A percentile compares a stretch with the other conserved stretches of the same genome.
Evolutionary conservation across 331 rosid species (phyloP).

Genomic region (Ulmus americana): DNA sequence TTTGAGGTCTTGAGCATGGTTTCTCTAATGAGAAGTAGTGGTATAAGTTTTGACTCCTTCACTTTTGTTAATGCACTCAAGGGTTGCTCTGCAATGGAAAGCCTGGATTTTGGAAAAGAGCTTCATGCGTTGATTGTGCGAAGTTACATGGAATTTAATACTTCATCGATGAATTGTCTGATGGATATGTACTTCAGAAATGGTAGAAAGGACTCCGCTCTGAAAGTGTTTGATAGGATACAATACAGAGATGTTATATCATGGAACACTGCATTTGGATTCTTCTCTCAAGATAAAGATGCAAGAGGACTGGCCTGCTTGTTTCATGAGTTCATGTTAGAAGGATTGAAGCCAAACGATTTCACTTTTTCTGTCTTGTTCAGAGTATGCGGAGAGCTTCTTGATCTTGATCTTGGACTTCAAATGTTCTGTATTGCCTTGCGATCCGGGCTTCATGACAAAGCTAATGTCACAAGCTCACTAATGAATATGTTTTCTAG

Average conservation of each 20-base stretch:
- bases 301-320: conserved; percentile 23
- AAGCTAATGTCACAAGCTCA: conserved; percentile 31
- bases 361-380: conserved; percentile 39
- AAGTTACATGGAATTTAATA: conserved; percentile 22
- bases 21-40: conserved; percentile 26
- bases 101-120: conserved; percentile 35
- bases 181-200: conserved; percentile 39
- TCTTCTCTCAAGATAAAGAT: conserved; percentile 21
- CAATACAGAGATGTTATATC: conserved; percentile 41
- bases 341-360: conserved; percentile 36
- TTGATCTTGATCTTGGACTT: conserved; percentile 41
- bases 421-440: conserved; percentile 40
- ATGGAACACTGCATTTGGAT: conserved; percentile 49
- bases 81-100: conserved; percentile 35
- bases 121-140: conserved; percentile 45
- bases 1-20: conserved; percentile 37
- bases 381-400: conserved; percentile 39
- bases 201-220: conserved; percentile 27
- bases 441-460: conserved; percentile 34
- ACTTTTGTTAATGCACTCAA: conserved; percentile 47
- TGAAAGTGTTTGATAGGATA: conserved; percentile 36
- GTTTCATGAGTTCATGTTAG: conserved; percentile 31
- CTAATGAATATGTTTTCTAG: conserved; percentile 42
- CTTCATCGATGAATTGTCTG: conserved; percentile 41
- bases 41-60: conserved; percentile 38